Evolutionary conservation across 805 yeast genomes (phyloP).

Genomic region (Alloascoidea hylecoeti): DNA sequence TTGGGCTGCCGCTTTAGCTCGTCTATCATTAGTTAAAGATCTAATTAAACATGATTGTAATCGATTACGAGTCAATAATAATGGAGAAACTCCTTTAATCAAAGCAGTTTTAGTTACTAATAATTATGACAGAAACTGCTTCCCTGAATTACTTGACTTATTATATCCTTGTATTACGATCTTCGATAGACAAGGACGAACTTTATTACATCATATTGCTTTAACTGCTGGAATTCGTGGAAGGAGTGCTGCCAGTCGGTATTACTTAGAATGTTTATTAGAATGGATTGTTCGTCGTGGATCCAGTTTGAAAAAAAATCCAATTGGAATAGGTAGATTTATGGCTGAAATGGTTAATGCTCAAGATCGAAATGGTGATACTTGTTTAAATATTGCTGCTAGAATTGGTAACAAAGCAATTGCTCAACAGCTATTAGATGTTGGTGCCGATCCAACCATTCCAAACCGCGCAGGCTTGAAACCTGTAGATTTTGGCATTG

Average conservation of each 20-base stretch:
- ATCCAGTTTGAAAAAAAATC: constrained; percentile 25
- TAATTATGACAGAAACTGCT: constrained; percentile 65
- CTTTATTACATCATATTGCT: constrained; percentile 80
- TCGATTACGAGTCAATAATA: constrained; percentile 57
- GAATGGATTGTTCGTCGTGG: constrained; percentile 66
- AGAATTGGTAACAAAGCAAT: constrained; percentile 72
- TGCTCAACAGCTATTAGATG: constrained; percentile 67
- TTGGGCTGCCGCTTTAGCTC: constrained; percentile 91
- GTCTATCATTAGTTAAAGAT: constrained; percentile 51
- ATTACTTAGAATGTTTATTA: constrained; percentile 55
- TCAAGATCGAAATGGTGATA: constrained; percentile 90
- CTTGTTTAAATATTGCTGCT: constrained; percentile 87
- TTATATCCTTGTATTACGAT: constrained; percentile 62
- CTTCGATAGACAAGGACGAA: constrained; percentile 57
- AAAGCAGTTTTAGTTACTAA: constrained; percentile 78
- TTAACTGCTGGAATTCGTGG: constrained; percentile 67
- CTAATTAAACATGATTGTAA: constrained; percentile 56
- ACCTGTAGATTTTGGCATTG: constrained; percentile 77
- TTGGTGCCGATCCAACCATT: constrained; percentile 74
- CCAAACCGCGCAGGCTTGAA: constrained; percentile 78
- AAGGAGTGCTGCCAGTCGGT: constrained; percentile 56
- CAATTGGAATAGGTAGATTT: constrained; percentile 37
- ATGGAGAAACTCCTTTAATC: constrained; percentile 80
- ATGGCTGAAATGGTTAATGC: constrained; percentile 67
- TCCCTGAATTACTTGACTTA: constrained; percentile 53